A percentile compares a stretch with the other conserved stretches of the same genome.
Conservation (phyloP, 2,329 filamentous ascomycete species). For the Cladosporium phlei region DNA sequence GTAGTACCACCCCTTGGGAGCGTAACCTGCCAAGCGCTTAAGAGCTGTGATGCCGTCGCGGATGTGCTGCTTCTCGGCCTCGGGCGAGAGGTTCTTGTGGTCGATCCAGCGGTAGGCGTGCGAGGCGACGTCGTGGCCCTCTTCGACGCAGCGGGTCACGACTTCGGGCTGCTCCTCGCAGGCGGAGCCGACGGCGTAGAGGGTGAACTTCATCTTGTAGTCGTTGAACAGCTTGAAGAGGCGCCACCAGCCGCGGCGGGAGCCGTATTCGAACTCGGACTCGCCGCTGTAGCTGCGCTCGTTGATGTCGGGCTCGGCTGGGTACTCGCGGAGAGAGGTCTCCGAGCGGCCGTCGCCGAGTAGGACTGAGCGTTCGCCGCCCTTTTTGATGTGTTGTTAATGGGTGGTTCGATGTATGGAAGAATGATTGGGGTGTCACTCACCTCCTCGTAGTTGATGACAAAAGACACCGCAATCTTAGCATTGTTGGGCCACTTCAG, state of each 20-base stretch:
- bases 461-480: slow-evolving; percentile 45
- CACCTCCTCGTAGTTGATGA: slow-evolving; percentile 45
- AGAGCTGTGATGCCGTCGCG: slow-evolving; percentile 38
- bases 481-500: slow-evolving; percentile 41
- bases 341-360: slow-evolving; percentile 38
- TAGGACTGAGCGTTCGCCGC: slow-evolving; percentile 38
- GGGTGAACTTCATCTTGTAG: slow-evolving; percentile 46
- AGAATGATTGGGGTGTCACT: not conserved
- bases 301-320: slow-evolving; percentile 19
- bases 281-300: slow-evolving; percentile 44
- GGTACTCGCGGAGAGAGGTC: slow-evolving; percentile 36
- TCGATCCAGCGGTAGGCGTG: slow-evolving; percentile 52
- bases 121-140: slow-evolving; percentile 48
- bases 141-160: slow-evolving; percentile 43
- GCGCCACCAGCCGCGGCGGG: slow-evolving; percentile 47
- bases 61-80: slow-evolving; percentile 47
- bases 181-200: slow-evolving; percentile 48
- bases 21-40: slow-evolving; percentile 43
- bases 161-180: slow-evolving; percentile 47
- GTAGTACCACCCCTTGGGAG: slow-evolving; percentile 50
- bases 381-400: slow-evolving; percentile 23
- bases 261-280: slow-evolving; percentile 50
- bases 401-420: too few relatives aligned
- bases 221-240: slow-evolving; percentile 48
- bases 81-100: slow-evolving; percentile 42